Conservation (phyloP, 192 early-diverging fungal species). For the Coemansia sp. region DNA sequence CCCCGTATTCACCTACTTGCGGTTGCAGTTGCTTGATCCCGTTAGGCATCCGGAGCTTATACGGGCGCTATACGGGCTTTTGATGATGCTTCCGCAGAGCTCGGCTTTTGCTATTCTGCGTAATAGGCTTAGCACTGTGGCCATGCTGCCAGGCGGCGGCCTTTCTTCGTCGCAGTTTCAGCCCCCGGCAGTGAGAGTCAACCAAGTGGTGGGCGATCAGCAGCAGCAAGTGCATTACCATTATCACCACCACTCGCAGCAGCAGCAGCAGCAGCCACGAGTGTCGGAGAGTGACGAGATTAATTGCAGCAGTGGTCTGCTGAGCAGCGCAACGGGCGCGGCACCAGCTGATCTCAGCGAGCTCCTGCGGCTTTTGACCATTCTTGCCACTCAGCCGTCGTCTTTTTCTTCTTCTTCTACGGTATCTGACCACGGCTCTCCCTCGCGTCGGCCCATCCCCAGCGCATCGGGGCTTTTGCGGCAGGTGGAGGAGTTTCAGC, state of each 20-base stretch:
- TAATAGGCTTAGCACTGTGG: constrained; percentile 88
- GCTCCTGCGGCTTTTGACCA: constrained; percentile 19
- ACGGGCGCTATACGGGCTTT: constrained; percentile 91
- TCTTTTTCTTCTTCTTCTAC: no score
- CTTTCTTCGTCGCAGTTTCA: no score
- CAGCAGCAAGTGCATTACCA: constrained; percentile 25
- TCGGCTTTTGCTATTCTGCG: constrained; percentile 93
- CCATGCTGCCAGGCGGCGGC: constrained; percentile 11
- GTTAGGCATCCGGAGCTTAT: constrained; percentile 84
- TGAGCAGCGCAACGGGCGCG: constrained; percentile 23
- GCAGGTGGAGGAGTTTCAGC: constrained; percentile 33
- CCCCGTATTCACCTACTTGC: constrained; percentile 94
- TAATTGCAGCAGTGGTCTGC: constrained; percentile 2
- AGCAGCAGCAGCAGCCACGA: no score
- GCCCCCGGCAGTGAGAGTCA: no score
- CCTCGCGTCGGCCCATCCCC: background rate
- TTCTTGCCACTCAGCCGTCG: background rate
- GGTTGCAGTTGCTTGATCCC: constrained; percentile 93
- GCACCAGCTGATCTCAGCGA: constrained; percentile 21
- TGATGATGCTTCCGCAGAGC: constrained; percentile 98
- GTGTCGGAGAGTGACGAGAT: background rate
- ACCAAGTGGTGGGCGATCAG: background rate
- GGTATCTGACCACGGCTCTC: no score
- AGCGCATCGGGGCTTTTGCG: constrained; percentile 16
- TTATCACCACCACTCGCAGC: no score